phyloP scores from a whole-genome alignment of 1,284 basidiomycete species.

The Ustilago hordei region DNA sequence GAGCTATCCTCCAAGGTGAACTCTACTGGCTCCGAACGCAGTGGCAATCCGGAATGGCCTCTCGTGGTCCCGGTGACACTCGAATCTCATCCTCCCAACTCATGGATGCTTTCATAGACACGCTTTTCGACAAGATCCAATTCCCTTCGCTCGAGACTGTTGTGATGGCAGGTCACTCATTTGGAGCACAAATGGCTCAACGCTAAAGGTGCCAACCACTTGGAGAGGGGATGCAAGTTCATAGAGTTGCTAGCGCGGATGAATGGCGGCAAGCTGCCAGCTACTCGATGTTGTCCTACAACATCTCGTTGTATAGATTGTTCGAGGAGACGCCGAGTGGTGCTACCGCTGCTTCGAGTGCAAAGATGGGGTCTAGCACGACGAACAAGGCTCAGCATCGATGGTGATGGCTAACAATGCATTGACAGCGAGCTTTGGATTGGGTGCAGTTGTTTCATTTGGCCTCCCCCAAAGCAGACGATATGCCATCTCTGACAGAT shows the following conservation, averaged over 20 bases:
- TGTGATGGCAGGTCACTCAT: constrained; percentile 61
- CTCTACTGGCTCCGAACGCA: constrained; percentile 55
- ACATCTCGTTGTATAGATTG: constrained; percentile 51
- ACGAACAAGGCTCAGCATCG: constrained; percentile 10
- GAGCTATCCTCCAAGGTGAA: constrained; percentile 48
- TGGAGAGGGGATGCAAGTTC: constrained; percentile 58
- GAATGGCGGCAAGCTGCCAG: constrained; percentile 34
- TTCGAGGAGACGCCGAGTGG: constrained; percentile 46
- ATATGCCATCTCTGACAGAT: neutral
- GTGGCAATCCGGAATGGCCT: constrained; percentile 59
- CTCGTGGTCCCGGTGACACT: constrained; percentile 39
- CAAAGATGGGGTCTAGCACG: neutral
- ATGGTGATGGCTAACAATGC: neutral
- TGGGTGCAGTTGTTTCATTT: neutral
- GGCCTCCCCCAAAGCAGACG: neutral
- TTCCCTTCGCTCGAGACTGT: constrained; percentile 58
- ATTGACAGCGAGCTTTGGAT: neutral
- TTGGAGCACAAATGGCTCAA: constrained; percentile 63
- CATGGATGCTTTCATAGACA: constrained; percentile 55
- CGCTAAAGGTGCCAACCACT: constrained; percentile 64
- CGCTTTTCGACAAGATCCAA: constrained; percentile 54
- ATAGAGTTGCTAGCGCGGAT: constrained; percentile 35
- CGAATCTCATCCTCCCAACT: constrained; percentile 52
- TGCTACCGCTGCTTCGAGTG: neutral
- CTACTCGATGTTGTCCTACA: constrained; percentile 58